Conservation (phyloP, 1,284 basidiomycete species). For the Cutaneotrichosporon dermatis region DNA sequence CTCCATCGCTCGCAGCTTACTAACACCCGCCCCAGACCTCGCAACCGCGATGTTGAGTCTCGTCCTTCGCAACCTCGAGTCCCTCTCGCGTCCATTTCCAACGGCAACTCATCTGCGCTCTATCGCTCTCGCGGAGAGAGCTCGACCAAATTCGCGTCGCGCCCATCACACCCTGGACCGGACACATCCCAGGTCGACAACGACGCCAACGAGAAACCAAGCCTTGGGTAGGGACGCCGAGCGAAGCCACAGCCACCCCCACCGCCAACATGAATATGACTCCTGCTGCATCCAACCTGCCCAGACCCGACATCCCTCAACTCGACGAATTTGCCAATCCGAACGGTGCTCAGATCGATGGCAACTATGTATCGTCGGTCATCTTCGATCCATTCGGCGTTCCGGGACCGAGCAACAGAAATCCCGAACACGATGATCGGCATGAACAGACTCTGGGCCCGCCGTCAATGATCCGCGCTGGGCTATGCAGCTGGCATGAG, state of each 20-base stretch:
- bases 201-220: neutral
- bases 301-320: neutral
- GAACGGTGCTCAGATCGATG: neutral
- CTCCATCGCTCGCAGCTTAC: neutral
- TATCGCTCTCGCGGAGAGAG: slow-evolving; percentile 24
- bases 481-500: neutral
- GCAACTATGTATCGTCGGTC: slow-evolving; percentile 17
- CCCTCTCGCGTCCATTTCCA: slow-evolving; percentile 28
- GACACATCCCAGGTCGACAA: slow-evolving; percentile 23
- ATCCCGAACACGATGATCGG: slow-evolving; percentile 12
- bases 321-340: neutral
- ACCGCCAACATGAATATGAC: slow-evolving; percentile 1
- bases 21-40: slow-evolving; percentile 15
- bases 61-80: slow-evolving; percentile 32
- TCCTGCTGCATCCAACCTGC: neutral
- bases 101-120: slow-evolving; percentile 19
- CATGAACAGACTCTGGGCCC: slow-evolving; percentile 15
- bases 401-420: slow-evolving; percentile 5
- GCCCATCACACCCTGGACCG: slow-evolving; percentile 21
- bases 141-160: slow-evolving; percentile 28
- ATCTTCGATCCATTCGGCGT: slow-evolving; percentile 18
- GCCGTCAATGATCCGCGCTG: slow-evolving; percentile 14
- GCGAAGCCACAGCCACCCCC: slow-evolving; percentile 5
- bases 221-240: neutral
- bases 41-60: slow-evolving; percentile 27